phyloP scores from a whole-genome alignment of 257 asterid genomes.

The Nicotiana undulata region DNA sequence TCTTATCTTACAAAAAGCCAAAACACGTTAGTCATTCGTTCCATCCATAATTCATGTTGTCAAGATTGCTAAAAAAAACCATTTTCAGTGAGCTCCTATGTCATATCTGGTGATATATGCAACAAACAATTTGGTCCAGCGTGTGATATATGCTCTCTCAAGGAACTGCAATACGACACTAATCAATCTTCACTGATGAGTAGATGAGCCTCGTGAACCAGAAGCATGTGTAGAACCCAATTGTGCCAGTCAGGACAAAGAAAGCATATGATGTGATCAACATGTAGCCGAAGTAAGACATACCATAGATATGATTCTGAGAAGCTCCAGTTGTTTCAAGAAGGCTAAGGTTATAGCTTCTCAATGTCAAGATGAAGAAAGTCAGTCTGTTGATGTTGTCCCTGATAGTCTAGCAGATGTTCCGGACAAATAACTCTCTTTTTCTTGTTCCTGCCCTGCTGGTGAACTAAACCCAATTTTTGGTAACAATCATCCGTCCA shows the following conservation, averaged over 20 bases:
- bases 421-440: neutral
- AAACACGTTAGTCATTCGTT: conserved; percentile 46
- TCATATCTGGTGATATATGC: conserved; percentile 23
- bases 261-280: too few species aligned
- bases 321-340: conserved; percentile 67
- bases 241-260: too few species aligned
- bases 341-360: conserved; percentile 53
- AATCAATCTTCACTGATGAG: too few species aligned
- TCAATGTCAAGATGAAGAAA: conserved; percentile 34
- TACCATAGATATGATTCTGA: conserved; percentile 44
- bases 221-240: too few species aligned
- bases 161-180: too few species aligned
- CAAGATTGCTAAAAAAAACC: conserved; percentile 71
- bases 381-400: conserved; percentile 35
- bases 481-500: neutral
- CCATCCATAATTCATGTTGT: conserved; percentile 73
- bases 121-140: too few species aligned
- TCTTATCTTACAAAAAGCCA: neutral
- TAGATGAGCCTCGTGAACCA: too few species aligned
- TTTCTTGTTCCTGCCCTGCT: neutral
- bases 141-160: too few species aligned
- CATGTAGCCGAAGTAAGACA: too few species aligned
- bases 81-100: conserved; percentile 60
- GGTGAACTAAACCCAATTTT: neutral
- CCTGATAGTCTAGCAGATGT: conserved; percentile 35